Evolutionary conservation across 2,329 filamentous ascomycete genomes (phyloP), one percentile per base, ranked within the genome.

Genomic region (Trichoderma gracile): DNA sequence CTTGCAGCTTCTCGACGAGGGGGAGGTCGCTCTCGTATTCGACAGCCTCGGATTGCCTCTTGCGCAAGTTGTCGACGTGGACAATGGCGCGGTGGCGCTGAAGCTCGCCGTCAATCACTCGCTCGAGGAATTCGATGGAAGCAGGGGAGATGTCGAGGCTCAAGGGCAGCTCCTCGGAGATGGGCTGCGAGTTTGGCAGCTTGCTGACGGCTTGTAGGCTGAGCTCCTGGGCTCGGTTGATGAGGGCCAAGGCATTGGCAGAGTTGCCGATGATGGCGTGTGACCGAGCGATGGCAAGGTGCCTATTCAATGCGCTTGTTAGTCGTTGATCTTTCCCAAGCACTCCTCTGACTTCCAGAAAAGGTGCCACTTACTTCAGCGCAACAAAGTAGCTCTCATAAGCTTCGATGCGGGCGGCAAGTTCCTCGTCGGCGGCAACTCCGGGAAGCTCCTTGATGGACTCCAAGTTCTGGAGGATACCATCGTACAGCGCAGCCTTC

Each of bases 371-470:
- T 74, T 81, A 93, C 89, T 94, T 96, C 63, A 98, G 81, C 10
- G 95, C 91, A 67, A 89, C 86, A 79, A 98, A 99, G 78, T 98
- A 98, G 66, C 85, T 82, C 42, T 85, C 83, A 69, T 92, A 94
- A 40, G 87, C 87, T 63, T 91, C 86, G n/a, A 99, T 80, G 74
- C 95, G 92, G 52, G 84, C 79, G 5, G 93, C 82, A 68, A 99
- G 90, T 17, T 79, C 81, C 46, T 87, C 84, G 72, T 99, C 95
- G 47, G 92, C 90, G 42, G 92, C 92, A 19, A 97, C 91, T 76
- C 95, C 95, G 2, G 93, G 90, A 15, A 99, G 83, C 66, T 97
- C 92, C 71, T 90, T 92, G 75, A 97, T 88, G 5, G 93, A 92
- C 69, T 97, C 91, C 66, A 99, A 82, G 76, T 92, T 97, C 77